Evolutionary conservation across 83 land plant genomes (phyloP).

Genomic region (Picea engelmannii): DNA sequence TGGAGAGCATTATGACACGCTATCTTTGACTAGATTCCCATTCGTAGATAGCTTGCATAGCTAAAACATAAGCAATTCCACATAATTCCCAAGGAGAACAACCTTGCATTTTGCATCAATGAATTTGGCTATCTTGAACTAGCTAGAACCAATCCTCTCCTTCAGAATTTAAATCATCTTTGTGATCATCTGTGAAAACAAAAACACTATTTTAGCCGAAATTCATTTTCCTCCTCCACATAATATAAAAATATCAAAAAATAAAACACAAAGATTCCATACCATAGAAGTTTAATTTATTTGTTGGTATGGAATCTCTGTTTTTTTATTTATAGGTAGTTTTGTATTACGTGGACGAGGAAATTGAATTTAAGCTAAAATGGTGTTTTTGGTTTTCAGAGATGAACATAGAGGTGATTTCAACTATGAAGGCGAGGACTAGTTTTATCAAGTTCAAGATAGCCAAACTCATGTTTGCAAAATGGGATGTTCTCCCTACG

Average conservation of each 20-base stretch:
- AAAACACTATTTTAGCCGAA: not conserved
- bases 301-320: no score
- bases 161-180: constrained; percentile 76
- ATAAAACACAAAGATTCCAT: no score
- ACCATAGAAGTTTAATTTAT: no score
- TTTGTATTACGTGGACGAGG: no score
- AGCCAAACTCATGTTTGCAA: no score
- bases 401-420: no score
- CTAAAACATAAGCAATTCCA: constrained; percentile 61
- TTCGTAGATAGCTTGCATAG: constrained; percentile 56
- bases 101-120: constrained; percentile 76
- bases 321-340: no score
- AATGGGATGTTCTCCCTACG: no score
- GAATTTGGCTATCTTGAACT: constrained; percentile 67
- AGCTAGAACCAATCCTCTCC: constrained; percentile 90
- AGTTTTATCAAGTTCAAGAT: no score
- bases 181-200: constrained; percentile 59
- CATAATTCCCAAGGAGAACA: constrained; percentile 61
- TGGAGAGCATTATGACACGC: constrained; percentile 47
- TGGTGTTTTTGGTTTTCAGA: no score
- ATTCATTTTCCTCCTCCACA: not conserved
- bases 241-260: not conserved
- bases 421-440: no score
- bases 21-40: constrained; percentile 65
- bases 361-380: no score